These are phyloP conservation scores for Magnusiomyces sp. DNA, from an alignment of 1,139 yeast genomes.

Conservation along the genomic window DNA sequence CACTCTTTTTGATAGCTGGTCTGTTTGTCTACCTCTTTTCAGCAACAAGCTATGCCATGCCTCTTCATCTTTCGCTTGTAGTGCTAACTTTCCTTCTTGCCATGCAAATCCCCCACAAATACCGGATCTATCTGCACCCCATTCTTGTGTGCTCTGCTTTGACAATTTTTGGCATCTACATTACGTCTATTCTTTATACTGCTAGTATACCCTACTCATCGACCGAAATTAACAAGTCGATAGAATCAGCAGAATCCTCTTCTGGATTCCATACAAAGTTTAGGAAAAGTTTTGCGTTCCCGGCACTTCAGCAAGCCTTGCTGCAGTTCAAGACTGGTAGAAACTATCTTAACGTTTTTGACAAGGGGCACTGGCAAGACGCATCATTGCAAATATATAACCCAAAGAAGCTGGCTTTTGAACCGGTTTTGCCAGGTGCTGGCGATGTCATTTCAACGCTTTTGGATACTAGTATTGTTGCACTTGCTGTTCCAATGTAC, in stretches of 20 bases:
- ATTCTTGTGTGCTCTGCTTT: conserved; percentile 56
- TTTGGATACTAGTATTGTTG: conserved; percentile 70
- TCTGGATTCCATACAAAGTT: not conserved
- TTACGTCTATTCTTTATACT: conserved; percentile 43
- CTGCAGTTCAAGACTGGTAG: conserved; percentile 59
- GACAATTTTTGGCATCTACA: conserved; percentile 53
- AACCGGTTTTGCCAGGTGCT: conserved; percentile 58
- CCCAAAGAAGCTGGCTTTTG: conserved; percentile 7
- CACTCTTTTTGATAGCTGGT: conserved; percentile 42
- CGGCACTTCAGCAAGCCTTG: conserved; percentile 25
- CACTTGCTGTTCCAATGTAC: conserved; percentile 70
- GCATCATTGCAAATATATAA: conserved; percentile 9
- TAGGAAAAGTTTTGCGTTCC: conserved; percentile 29
- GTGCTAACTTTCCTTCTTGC: conserved; percentile 49
- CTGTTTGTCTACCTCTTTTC: conserved; percentile 32
- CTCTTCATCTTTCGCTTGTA: conserved; percentile 54
- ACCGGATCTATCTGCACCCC: conserved; percentile 55
- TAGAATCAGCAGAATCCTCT: not conserved
- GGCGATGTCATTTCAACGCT: conserved; percentile 65
- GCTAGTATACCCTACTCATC: conserved; percentile 35
- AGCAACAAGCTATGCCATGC: conserved; percentile 44
- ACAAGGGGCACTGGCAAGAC: conserved; percentile 27
- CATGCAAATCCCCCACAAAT: conserved; percentile 41
- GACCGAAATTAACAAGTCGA: not conserved
- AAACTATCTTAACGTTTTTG: conserved; percentile 52